Evolutionary conservation across 148 eudicot species (phyloP).

Genomic region (Amaranthus cruentus): DNA sequence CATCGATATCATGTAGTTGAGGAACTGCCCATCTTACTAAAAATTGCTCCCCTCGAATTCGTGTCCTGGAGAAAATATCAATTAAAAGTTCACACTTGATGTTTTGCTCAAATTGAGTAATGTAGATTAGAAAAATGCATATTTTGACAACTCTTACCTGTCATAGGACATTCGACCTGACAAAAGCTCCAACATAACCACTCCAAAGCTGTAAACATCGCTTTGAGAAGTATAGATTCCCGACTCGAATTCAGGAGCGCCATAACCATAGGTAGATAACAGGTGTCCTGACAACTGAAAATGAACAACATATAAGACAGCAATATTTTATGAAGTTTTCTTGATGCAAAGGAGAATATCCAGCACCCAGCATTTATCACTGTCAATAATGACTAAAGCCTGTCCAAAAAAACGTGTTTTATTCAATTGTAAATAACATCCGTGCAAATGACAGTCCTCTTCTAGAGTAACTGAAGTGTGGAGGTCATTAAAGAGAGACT

Average conservation of each 20-base stretch:
- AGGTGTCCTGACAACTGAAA: conserved; percentile 87
- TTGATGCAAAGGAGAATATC: too few relatives aligned
- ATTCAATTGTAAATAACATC: too few relatives aligned
- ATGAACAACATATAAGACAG: neutral
- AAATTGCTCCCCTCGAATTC: conserved; percentile 72
- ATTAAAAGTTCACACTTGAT: conserved; percentile 3
- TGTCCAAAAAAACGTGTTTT: too few relatives aligned
- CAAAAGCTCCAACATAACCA: conserved; percentile 91
- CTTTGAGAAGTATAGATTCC: conserved; percentile 80
- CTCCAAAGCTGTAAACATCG: conserved; percentile 97
- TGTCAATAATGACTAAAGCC: too few relatives aligned
- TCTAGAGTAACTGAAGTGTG: too few relatives aligned
- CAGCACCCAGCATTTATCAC: too few relatives aligned
- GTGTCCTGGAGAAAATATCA: conserved; percentile 38
- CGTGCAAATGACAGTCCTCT: too few relatives aligned
- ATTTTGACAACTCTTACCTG: conserved; percentile 42
- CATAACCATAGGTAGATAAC: conserved; percentile 78
- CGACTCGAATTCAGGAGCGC: conserved; percentile 95
- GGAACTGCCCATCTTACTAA: conserved; percentile 96
- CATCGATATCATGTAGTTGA: conserved; percentile 96
- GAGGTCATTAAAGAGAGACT: too few relatives aligned
- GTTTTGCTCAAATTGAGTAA: neutral
- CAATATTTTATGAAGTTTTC: too few relatives aligned
- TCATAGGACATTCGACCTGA: conserved; percentile 93
- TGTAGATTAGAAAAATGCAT: neutral